Conservation (phyloP, 768 basidiomycete species). For the Lactifluus pinguis region DNA sequence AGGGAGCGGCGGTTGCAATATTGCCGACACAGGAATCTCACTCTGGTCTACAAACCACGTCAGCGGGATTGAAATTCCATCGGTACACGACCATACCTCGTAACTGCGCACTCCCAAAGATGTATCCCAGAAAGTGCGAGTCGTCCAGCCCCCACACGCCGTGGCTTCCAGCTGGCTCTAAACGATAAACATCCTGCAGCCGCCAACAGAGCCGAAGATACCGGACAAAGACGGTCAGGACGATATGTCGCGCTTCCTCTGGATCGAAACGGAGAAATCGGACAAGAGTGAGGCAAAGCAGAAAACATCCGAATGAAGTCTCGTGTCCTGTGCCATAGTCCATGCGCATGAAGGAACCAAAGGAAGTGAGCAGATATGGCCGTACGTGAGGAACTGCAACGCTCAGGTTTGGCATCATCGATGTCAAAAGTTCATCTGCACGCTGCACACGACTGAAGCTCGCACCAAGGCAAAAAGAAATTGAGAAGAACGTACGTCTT, state of each 20-base stretch:
- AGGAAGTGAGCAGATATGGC: slow-evolving; percentile 73
- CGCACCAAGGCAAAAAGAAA: not conserved
- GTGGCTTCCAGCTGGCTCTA: slow-evolving; percentile 95
- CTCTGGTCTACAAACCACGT: slow-evolving; percentile 41
- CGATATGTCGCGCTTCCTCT: slow-evolving; percentile 51
- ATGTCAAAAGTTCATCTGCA: slow-evolving; percentile 40
- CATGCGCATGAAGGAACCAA: slow-evolving; percentile 84
- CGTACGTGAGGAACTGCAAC: slow-evolving; percentile 53
- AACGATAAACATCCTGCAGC: slow-evolving; percentile 78
- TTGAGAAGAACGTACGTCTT: slow-evolving; percentile 46
- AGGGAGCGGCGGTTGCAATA: slow-evolving; percentile 50
- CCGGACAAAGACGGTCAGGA: slow-evolving; percentile 57
- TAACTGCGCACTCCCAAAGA: slow-evolving; percentile 87
- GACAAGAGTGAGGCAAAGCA: slow-evolving; percentile 61
- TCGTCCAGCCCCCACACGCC: slow-evolving; percentile 98
- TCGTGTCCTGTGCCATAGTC: slow-evolving; percentile 99
- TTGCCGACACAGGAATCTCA: slow-evolving; percentile 52
- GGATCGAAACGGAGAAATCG: slow-evolving; percentile 51
- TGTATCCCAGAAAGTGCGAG: slow-evolving; percentile 79
- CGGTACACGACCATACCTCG: slow-evolving; percentile 42
- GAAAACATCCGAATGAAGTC: slow-evolving; percentile 73
- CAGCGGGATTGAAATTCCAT: not conserved
- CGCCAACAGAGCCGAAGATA: slow-evolving; percentile 80
- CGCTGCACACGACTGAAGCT: slow-evolving; percentile 31
- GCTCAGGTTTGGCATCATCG: slow-evolving; percentile 38